These are phyloP conservation scores for Voacanga thouarsii DNA, from an alignment of 257 asterid species.

Conservation along the genomic window DNA sequence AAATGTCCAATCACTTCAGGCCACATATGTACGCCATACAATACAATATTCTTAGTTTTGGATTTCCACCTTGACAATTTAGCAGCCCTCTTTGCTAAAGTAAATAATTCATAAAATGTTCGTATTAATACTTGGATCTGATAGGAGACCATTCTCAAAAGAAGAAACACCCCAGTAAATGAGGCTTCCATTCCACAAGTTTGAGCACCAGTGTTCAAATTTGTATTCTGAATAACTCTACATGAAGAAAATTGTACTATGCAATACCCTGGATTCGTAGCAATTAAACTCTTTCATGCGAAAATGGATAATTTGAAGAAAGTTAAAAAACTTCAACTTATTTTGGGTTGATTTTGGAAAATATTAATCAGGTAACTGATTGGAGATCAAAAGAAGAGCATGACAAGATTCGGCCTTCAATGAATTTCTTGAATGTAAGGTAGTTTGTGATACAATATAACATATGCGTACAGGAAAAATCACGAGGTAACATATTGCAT, in stretches of 20 bases:
- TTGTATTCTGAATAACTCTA: background rate
- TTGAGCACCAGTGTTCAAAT: background rate
- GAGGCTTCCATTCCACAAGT: background rate
- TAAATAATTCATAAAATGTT: background rate
- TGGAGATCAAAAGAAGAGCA: background rate
- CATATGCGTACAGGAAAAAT: background rate
- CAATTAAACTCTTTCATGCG: background rate
- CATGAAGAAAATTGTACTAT: background rate
- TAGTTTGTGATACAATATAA: background rate
- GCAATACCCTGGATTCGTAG: background rate
- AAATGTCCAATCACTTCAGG: background rate
- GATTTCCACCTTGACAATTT: background rate
- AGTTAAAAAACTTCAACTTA: background rate
- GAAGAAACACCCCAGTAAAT: background rate
- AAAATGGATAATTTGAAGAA: background rate
- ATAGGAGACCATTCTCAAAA: background rate
- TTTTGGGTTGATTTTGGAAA: background rate
- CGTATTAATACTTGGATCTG: background rate
- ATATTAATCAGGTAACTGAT: background rate
- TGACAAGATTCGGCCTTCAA: background rate
- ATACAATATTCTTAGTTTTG: background rate
- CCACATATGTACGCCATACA: background rate
- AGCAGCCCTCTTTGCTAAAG: background rate
- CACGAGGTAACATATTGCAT: background rate
- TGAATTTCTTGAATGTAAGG: background rate